Conservation (phyloP, 164 flowering plant genomes). For the Annona squamosa region DNA sequence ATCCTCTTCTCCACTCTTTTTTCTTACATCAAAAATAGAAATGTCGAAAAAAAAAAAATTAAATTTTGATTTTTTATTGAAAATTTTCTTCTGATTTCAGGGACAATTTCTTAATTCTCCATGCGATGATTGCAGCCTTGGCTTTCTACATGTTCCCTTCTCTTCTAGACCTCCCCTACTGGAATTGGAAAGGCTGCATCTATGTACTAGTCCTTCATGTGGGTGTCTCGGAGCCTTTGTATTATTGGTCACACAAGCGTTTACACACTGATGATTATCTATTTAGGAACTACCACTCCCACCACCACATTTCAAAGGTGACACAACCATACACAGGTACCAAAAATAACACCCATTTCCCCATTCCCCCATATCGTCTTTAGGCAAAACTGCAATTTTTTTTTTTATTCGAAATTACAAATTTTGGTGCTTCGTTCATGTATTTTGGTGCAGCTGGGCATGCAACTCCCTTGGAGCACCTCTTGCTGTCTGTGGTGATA, state of each 20-base stretch:
- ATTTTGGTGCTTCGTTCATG: not conserved
- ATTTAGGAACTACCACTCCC: slow-evolving; percentile 58
- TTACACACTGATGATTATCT: slow-evolving; percentile 35
- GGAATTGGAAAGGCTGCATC: slow-evolving; percentile 48
- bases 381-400: not conserved
- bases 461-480: slow-evolving; percentile 72
- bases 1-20: not conserved
- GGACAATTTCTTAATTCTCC: slow-evolving; percentile 79
- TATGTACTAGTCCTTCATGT: slow-evolving; percentile 47
- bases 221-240: slow-evolving; percentile 69
- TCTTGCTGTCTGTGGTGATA: slow-evolving; percentile 32
- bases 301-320: slow-evolving; percentile 65
- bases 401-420: not conserved
- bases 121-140: slow-evolving; percentile 42
- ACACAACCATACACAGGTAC: slow-evolving; percentile 62
- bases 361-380: not conserved
- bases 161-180: slow-evolving; percentile 41
- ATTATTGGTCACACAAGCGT: slow-evolving; percentile 53
- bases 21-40: not conserved
- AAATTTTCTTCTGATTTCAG: slow-evolving; percentile 23
- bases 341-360: not conserved
- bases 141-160: slow-evolving; percentile 38
- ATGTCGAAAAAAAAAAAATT: not conserved
- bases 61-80: not conserved
- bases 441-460: slow-evolving; percentile 49